Evolutionary conservation across 306 rosid genomes (phyloP), one percentile per base, ranked within the genome.

Genomic region (Pueraria montana): DNA sequence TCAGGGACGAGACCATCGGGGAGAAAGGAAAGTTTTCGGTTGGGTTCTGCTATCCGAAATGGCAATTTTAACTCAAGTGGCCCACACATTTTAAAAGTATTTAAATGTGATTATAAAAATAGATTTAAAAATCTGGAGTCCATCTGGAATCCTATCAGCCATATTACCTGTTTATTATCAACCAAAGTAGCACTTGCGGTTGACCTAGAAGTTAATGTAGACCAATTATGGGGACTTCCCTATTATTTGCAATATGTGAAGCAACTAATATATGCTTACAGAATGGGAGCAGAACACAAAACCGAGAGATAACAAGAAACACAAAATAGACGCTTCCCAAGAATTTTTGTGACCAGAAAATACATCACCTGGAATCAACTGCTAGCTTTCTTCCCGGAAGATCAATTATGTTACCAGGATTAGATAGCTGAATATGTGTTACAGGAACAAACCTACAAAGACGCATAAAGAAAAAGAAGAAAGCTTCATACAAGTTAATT

Each of bases 371-470:
- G 67, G 97, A 85, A 89, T 95, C 96, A 87, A 94, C 83, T 18
- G 91, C 89, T 53, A 95, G 80, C 97, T 89, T 83, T 90, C 99
- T 89, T 85, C 97, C 99, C 38, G 91, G 95, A 83, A 89, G 91
- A 89, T 87, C 82, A 84, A 90, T 87, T 21, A 83, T 45, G 74
- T 92, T 92, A 87, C 99, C 99, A 83, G 99, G 94, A 86, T 76
- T 85, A 73, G 97, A 93, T 75, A 93, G 91, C 67, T 91, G 91
- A 83, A 95, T 88, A 74, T 93, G 97, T 18, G 93, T 86, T 67
- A 91, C 72, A 2, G 99, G 92, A 48, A 91, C 89, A 87, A 95
- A 92, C 90, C 99, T 95, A 84, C 64, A 42, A 79, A 66, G 82
- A 74, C 36, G 73, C 79, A 85, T 63, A 49, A 61, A 61, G 52